A percentile compares a stretch with the other conserved stretches of the same genome.
Evolutionary conservation across 441 rosid genomes (phyloP).

Genomic region (Metrosideros polymorpha): DNA sequence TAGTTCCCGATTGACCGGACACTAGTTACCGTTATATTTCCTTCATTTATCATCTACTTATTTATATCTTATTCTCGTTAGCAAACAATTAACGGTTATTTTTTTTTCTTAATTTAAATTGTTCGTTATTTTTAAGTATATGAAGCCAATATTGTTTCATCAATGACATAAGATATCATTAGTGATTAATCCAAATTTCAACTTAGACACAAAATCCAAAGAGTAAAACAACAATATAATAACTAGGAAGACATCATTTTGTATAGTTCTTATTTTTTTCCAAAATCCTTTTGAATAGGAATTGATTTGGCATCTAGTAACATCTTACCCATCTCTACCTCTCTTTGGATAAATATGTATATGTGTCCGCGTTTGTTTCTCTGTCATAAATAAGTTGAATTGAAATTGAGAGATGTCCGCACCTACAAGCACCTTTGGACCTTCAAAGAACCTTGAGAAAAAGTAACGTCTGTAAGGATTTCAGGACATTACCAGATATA

Average conservation of each 20-base stretch:
- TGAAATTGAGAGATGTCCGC: no score
- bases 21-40: neutral
- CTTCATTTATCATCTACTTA: neutral
- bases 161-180: neutral
- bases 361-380: neutral
- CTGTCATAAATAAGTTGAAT: no score
- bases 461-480: no score
- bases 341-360: rapidly evolving
- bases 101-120: neutral
- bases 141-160: neutral
- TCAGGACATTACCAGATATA: no score
- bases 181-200: neutral
- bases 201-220: neutral
- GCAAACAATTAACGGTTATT: rapidly evolving
- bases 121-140: neutral
- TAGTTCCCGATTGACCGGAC: neutral
- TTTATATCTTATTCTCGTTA: neutral
- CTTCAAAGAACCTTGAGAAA: no score
- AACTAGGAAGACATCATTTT: rapidly evolving
- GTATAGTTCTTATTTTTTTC: neutral
- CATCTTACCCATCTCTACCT: neutral
- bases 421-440: no score
- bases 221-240: no score
- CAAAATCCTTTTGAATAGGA: neutral
- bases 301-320: neutral